Base-by-base conservation (phyloP, 257 asterid genomes). In the Echium plantagineum region DNA sequence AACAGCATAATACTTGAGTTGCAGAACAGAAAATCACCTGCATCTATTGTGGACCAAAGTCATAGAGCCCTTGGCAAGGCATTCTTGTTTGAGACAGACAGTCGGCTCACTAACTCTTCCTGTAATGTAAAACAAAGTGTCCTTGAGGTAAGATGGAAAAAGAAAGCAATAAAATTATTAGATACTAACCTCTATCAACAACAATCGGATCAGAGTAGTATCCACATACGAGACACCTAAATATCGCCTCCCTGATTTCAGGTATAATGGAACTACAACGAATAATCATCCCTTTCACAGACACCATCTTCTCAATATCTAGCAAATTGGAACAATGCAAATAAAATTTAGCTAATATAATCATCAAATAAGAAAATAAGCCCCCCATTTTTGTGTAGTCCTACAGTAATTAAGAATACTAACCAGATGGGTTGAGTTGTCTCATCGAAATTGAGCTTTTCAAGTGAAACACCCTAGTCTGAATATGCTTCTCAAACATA, bases 241-340 rank as follows among this genome's bases (percentile, higher is more conserved):
- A 93, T 26, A 93, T 83, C 0, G 99, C 95, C 74, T 86, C 99
- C 75, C 94, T 79, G 66, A 93, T 86, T 78, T 93, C 99, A 53
- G 99, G 97, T 68, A 93, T 93, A 64, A 93, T 85, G 35, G 97
- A 80, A 73, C 99, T 93, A 72, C 97, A 89, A 6, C 97, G 81
- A 49, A 93, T 93, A 59, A 93, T 76, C 99, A 93, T 93, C 67
- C 97, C 99, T 80, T 93, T 93, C 69, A 89, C 46, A 1, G 97
- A 89, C 56, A 93, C 80, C 99, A 93, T 80, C 88, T 89, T 93
- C 74, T 93, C 99, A 66, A 93, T 89, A 75, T 93, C 99, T 93
- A 35, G 66, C 54, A 68, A 56, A 32, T 32, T 57, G 66, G 52
- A 54, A 66, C 56, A 28, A 21, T 72, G 35, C 17, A 65, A 54